Base-by-base conservation (phyloP, 805 yeast species). In the Myxozyma melibiosi region DNA sequence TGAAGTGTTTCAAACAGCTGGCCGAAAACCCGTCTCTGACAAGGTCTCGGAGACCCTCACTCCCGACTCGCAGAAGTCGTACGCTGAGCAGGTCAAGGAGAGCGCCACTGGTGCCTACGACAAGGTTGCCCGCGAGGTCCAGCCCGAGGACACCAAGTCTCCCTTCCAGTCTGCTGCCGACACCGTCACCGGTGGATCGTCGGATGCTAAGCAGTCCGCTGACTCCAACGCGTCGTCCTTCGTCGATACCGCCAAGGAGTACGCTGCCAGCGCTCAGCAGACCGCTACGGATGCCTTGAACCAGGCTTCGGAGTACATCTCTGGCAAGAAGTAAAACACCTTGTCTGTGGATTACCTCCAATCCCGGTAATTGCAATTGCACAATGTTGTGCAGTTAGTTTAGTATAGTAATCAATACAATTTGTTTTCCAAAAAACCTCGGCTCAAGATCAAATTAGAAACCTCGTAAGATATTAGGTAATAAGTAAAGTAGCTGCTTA, bases 11-110 rank as follows among this genome's bases (percentile, higher is more conserved):
- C n/a, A 7, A 16, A 6, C 39, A 54, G 70, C 79, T 61, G 88
- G 86, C 68, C 86, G 96, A 85, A 89, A 90, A 77, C 76, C 81
- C 71, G 79, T 89, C 70, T 66, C 84, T 64, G 86, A 85, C 71
- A 87, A 88, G 75, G 75, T 81, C 66, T 56, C 79, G 52, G 96
- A 89, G 78, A 68, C 80, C 41, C 58, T 85, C 41, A 86, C 80
- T 65, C 96, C 96, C 64, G 85, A 89, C 62, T 73, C 80, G 56
- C 80, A 85, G 73, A 90, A 90, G 77, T 67, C 84, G 37, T 73
- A 75, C 68, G 72, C 76, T 51, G 85, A 87, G 68, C 77, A 86
- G 75, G 84, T 84, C 65, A 85, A 86, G 78, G 96, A 90, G 76
- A 57, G 71, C 30, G 82, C 80, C 62, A 83, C 94, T 57, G 85